Conservation (phyloP, 2,329 filamentous ascomycete species). For the Tolypocladium tundrense region DNA sequence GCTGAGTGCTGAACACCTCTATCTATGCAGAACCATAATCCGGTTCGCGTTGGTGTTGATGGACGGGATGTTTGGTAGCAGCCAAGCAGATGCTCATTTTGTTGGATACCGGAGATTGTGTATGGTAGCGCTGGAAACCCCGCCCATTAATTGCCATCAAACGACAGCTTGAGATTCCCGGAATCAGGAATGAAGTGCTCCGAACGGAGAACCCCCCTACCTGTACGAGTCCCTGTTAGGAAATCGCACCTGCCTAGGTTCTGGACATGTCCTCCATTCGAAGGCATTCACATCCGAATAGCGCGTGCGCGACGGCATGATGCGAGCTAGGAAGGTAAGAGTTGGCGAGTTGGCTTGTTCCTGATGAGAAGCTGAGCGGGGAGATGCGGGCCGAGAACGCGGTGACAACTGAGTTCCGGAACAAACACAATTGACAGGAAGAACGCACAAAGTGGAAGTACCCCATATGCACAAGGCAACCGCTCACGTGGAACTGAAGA, state of each 20-base stretch:
- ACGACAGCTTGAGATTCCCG: background rate
- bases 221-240: background rate
- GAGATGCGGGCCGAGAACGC: background rate
- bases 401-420: background rate
- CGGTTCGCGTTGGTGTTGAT: background rate
- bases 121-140: background rate
- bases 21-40: too few relatives aligned
- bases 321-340: background rate
- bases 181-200: background rate
- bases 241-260: background rate
- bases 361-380: background rate
- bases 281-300: background rate
- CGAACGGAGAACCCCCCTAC: background rate
- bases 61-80: background rate
- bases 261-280: background rate
- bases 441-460: background rate
- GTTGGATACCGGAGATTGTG: background rate
- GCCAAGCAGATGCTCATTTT: background rate
- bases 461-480: background rate
- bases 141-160: background rate
- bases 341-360: background rate
- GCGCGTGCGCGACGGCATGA: background rate
- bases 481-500: background rate
- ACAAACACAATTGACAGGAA: background rate
- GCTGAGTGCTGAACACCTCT: slow-evolving; percentile 7